phyloP scores from a whole-genome alignment of 352 stramenopile species.

The Phytopythium montanum region DNA sequence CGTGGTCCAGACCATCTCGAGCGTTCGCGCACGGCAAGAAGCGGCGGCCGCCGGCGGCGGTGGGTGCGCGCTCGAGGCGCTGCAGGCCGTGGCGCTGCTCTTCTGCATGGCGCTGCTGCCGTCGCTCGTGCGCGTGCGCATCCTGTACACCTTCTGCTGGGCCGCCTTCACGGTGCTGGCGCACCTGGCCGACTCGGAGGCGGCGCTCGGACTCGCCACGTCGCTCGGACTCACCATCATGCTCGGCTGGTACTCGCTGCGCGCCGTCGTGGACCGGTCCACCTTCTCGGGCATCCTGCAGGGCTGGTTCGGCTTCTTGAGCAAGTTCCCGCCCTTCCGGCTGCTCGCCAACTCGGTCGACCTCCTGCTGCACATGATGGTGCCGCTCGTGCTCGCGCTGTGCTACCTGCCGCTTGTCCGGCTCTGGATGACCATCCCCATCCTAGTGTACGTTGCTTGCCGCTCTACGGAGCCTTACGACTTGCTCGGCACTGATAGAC shows the following conservation, averaged over 20 bases:
- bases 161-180: conserved; percentile 29
- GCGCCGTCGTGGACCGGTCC: conserved; percentile 28
- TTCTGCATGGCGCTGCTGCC: conserved; percentile 35
- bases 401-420: conserved; percentile 39
- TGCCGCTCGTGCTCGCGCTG: conserved; percentile 34
- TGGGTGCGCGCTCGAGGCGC: conserved; percentile 14
- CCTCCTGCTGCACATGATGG: conserved; percentile 36
- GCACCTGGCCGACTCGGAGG: conserved; percentile 26
- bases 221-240: conserved; percentile 47
- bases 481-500: background rate
- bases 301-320: conserved; percentile 43
- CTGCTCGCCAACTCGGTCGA: conserved; percentile 36
- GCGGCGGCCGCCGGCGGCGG: background rate
- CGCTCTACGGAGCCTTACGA: background rate
- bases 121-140: conserved; percentile 26
- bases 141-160: conserved; percentile 52
- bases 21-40: conserved; percentile 22
- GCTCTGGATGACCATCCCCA: conserved; percentile 44
- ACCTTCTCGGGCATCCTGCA: conserved; percentile 47
- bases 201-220: conserved; percentile 36
- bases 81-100: conserved; percentile 29
- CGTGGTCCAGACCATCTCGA: conserved; percentile 27
- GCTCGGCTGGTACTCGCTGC: conserved; percentile 54
- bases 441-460: conserved; percentile 31
- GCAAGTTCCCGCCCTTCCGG: conserved; percentile 28